These are phyloP conservation scores for Chrysosporium queenslandicum DNA, from an alignment of 2,329 filamentous ascomycete genomes.

Conservation along the genomic window DNA sequence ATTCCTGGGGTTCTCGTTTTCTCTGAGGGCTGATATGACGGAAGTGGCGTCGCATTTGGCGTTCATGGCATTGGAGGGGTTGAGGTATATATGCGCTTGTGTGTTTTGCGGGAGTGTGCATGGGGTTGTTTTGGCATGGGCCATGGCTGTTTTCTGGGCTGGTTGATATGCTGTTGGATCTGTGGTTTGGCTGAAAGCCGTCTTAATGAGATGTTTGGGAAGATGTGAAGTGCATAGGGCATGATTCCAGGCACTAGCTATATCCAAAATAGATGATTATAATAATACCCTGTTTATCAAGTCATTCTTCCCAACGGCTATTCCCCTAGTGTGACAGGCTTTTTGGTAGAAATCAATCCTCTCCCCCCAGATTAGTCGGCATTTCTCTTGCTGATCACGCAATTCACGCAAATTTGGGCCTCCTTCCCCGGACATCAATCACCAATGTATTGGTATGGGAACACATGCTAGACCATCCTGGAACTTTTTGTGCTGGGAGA, in stretches of 20 bases:
- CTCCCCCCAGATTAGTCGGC: neutral
- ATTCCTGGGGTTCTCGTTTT: neutral
- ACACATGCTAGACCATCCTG: neutral
- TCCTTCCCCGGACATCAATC: neutral
- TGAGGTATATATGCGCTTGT: neutral
- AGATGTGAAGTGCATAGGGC: neutral
- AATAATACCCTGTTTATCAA: neutral
- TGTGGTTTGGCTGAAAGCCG: neutral
- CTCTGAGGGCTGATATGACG: neutral
- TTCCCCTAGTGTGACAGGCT: neutral
- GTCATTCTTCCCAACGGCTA: neutral
- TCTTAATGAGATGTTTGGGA: constrained; percentile 1
- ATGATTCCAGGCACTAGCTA: neutral
- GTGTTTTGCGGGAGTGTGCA: neutral
- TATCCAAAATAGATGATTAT: neutral
- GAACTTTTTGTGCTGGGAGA: too few species aligned
- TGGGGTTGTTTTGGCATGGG: neutral
- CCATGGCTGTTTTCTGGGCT: constrained; percentile 3
- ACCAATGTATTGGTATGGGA: neutral
- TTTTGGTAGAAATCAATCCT: neutral
- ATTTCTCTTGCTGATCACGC: constrained; percentile 4
- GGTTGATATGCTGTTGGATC: neutral
- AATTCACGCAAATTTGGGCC: neutral
- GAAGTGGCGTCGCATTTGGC: constrained; percentile 2
- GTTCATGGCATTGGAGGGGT: neutral